Base-by-base conservation (phyloP, 2,329 filamentous ascomycete species). In the Penicillium sp. region DNA sequence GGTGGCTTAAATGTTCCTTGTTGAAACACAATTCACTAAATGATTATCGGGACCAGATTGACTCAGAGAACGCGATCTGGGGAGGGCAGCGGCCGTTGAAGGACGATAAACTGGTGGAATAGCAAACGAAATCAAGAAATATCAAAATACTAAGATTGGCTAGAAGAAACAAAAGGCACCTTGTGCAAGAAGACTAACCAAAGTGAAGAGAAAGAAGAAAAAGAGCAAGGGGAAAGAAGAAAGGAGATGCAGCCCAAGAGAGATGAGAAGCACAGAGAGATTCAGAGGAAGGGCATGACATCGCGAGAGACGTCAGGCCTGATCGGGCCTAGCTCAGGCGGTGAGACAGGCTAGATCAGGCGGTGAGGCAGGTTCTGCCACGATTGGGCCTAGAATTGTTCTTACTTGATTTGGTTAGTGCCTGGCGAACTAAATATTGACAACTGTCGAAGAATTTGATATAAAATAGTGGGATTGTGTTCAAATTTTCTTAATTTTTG, bases 261-360 rank as follows among this genome's bases (percentile, higher is more conserved):
- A 53, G 59, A 58, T 56, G 55, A 50, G 59, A 58, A 62, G 59
- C 50, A 54, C 40, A 49, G 50, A 61, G 57, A 58, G 53, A 60
- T 61, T 56, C 48, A 50, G 53, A 47, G 53, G 55, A 58, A 62
- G 59, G 62, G 61, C 61, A 58, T 63, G 64, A 58, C 60, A 61
- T 62, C 57, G 61, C 58, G 53, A 55, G 51, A 62, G 61, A 63
- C 61, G 62, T 64, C 59, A 65, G 58, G 48, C 61, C 59, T 51
- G 48, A 62, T 59, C 53, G 44, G 64, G 65, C 38, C 52, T 67
- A 67, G 65, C 45, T 30, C 47, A 53, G 58, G 62, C 58, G 61
- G 63, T 63, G 55, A 56, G 36, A 19, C 1, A 6, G 6, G 36
- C 55, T 67, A 67, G 64, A 42, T 30, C 49, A 53, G 58, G 62